Conservation (phyloP, 257 asterid genomes). For the Solanum paucissectum region DNA sequence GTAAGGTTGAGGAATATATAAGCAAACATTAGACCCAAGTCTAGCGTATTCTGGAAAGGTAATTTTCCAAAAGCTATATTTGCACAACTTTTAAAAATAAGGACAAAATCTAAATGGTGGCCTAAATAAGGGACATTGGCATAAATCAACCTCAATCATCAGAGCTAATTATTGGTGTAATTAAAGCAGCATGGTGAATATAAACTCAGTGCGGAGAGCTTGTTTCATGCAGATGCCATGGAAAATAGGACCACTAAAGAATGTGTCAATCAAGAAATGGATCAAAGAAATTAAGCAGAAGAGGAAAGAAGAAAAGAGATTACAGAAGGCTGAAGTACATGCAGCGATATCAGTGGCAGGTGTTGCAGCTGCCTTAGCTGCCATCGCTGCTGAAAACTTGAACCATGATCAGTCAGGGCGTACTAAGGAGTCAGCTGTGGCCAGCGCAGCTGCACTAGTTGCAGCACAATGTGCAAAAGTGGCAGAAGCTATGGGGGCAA, state of each 20-base stretch:
- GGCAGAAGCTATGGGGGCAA: slow-evolving; percentile 97
- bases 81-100: neutral
- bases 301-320: slow-evolving; percentile 63
- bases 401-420: slow-evolving; percentile 14
- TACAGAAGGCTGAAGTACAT: slow-evolving; percentile 79
- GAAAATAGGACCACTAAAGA: slow-evolving; percentile 54
- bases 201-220: neutral
- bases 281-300: slow-evolving; percentile 61
- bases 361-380: slow-evolving; percentile 86
- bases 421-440: slow-evolving; percentile 54
- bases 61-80: neutral
- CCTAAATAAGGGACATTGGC: neutral
- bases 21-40: neutral
- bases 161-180: neutral
- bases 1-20: neutral
- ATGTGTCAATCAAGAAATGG: slow-evolving; percentile 79
- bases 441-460: slow-evolving; percentile 80
- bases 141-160: neutral
- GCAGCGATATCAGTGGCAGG: slow-evolving; percentile 95
- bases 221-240: slow-evolving; percentile 49
- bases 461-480: slow-evolving; percentile 88
- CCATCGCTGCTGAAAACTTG: slow-evolving; percentile 67
- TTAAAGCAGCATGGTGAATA: neutral
- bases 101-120: neutral
- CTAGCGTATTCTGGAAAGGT: neutral